Percentiles rank a stretch among this genome's conserved stretches.
These are phyloP conservation scores for Rhizophagus clarus DNA, from an alignment of 192 early-diverging fungal species.

Conservation along the genomic window DNA sequence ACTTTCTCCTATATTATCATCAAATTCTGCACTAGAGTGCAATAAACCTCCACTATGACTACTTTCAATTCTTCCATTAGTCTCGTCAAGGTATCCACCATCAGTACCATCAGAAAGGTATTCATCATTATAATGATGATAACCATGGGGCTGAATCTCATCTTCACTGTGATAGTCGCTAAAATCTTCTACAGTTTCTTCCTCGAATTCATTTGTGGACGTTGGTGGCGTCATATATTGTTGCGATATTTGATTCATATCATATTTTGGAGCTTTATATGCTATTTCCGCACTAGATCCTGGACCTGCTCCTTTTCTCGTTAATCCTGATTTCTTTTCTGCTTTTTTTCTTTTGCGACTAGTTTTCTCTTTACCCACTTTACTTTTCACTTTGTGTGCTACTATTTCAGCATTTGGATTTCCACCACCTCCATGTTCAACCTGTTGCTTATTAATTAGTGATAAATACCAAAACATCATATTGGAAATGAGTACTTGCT, in stretches of 20 bases:
- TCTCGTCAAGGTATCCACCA: conserved; percentile 24
- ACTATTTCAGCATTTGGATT: conserved; percentile 25
- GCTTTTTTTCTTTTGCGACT: conserved; percentile 20
- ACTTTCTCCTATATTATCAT: neutral
- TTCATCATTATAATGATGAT: conserved; percentile 19
- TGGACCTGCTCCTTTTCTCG: neutral
- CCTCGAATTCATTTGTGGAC: neutral
- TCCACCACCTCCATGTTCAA: conserved; percentile 15
- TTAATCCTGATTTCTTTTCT: conserved; percentile 6
- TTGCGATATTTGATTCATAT: conserved; percentile 26
- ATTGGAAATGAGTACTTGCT: conserved; percentile 78
- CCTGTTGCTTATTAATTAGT: conserved; percentile 61
- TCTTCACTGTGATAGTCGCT: neutral
- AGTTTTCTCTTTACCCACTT: conserved; percentile 19
- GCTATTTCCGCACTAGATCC: conserved; percentile 22
- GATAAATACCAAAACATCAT: conserved; percentile 85
- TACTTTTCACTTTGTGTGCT: conserved; percentile 25
- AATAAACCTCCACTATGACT: neutral
- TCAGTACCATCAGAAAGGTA: conserved; percentile 30
- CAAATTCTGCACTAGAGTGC: neutral
- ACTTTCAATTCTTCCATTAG: neutral
- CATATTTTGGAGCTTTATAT: conserved; percentile 31
- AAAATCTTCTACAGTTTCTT: neutral
- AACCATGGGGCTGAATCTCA: neutral
- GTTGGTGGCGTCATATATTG: neutral